Evolutionary conservation across 169 alveolate genomes (phyloP).

Genomic region (Plasmodium gonderi): DNA sequence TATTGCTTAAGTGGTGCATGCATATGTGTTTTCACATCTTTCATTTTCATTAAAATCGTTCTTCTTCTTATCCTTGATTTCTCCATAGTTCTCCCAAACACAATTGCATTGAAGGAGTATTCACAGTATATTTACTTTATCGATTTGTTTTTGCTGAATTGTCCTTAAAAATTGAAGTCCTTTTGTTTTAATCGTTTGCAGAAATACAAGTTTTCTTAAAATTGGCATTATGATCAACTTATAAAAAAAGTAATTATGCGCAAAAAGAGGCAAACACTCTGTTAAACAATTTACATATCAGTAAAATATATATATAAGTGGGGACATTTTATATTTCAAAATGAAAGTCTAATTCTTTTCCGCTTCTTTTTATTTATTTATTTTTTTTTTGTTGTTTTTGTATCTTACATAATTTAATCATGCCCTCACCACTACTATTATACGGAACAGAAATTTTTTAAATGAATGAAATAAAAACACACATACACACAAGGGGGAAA

Average conservation of each 20-base stretch:
- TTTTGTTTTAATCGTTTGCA: neutral
- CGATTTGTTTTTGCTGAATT: neutral
- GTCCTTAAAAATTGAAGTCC: neutral
- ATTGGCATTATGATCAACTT: neutral
- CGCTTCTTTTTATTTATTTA: neutral
- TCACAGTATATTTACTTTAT: neutral
- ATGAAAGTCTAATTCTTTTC: neutral
- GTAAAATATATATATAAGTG: neutral
- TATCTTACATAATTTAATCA: too few relatives aligned
- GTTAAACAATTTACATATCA: neutral
- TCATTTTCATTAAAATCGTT: neutral
- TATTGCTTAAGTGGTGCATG: neutral
- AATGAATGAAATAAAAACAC: neutral
- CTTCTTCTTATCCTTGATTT: neutral
- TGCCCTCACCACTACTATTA: neutral
- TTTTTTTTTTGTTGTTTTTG: too few relatives aligned
- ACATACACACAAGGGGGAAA: neutral
- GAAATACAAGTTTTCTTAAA: neutral
- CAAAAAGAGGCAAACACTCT: neutral
- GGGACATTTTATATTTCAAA: neutral
- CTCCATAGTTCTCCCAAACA: neutral
- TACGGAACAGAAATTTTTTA: neutral
- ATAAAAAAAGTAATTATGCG: neutral
- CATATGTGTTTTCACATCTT: neutral
- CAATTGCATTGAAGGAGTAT: neutral